These are phyloP conservation scores for Candida tropicalis DNA, from an alignment of 1,139 yeast species.

Conservation along the genomic window DNA sequence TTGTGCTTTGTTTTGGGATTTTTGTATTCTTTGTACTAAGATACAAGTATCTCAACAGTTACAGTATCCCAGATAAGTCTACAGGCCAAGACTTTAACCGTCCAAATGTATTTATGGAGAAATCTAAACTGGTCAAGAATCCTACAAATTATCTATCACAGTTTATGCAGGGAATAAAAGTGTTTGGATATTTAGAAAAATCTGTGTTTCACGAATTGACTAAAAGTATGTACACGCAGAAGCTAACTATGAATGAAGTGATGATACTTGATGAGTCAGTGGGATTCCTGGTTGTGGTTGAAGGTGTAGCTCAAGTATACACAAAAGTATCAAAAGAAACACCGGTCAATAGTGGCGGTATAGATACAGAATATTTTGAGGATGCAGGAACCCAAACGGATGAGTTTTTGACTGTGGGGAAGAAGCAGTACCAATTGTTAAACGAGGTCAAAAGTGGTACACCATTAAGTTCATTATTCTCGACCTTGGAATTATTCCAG, in stretches of 20 bases:
- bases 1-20: constrained; percentile 22
- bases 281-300: constrained; percentile 94
- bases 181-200: constrained; percentile 89
- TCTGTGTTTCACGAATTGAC: constrained; percentile 93
- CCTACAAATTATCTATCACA: constrained; percentile 71
- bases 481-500: constrained; percentile 67
- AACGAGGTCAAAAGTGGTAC: constrained; percentile 86
- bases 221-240: constrained; percentile 88
- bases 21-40: constrained; percentile 36
- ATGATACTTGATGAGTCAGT: constrained; percentile 70
- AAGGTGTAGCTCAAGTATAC: constrained; percentile 83
- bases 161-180: constrained; percentile 85
- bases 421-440: constrained; percentile 65
- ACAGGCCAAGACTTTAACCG: constrained; percentile 20
- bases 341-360: constrained; percentile 11
- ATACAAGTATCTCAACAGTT: constrained; percentile 36
- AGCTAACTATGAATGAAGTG: constrained; percentile 75
- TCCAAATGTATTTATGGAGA: constrained; percentile 24
- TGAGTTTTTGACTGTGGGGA: constrained; percentile 48
- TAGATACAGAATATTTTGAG: constrained; percentile 1
- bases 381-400: constrained; percentile 33
- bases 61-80: constrained; percentile 29
- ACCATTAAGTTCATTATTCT: constrained; percentile 80
- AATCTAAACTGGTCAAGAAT: constrained; percentile 21
- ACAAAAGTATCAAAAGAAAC: constrained; percentile 46